Evolutionary conservation across 768 basidiomycete species (phyloP).

Genomic region (Lactarius sp.): DNA sequence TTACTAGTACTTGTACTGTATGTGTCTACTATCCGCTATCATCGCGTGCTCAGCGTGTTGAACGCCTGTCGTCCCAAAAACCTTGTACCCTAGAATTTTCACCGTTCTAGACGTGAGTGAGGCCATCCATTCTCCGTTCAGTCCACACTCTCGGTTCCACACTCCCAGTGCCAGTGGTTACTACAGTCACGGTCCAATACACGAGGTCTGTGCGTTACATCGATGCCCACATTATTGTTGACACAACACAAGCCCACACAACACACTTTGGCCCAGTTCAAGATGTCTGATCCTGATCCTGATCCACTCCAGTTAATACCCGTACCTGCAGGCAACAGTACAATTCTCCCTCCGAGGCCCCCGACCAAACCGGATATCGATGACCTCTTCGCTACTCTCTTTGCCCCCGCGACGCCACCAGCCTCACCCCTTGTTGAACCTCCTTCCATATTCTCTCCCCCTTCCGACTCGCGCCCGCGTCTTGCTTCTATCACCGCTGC

Average conservation of each 20-base stretch:
- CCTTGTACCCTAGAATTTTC: conserved; percentile 14
- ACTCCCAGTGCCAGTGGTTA: too few relatives aligned
- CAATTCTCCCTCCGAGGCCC: background rate
- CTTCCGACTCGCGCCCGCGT: background rate
- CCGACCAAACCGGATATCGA: conserved; percentile 27
- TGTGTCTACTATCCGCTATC: conserved; percentile 17
- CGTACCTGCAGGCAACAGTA: conserved; percentile 22
- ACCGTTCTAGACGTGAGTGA: conserved; percentile 6
- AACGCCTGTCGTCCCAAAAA: background rate
- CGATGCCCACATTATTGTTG: conserved; percentile 13
- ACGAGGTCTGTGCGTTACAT: background rate
- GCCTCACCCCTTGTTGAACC: conserved; percentile 29
- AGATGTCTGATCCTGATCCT: conserved; percentile 3
- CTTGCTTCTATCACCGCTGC: conserved; percentile 18
- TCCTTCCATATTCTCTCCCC: conserved; percentile 3
- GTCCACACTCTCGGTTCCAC: too few relatives aligned
- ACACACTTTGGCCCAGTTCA: too few relatives aligned
- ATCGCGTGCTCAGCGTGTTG: conserved; percentile 21
- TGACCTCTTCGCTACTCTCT: conserved; percentile 35
- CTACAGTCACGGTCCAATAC: too few relatives aligned
- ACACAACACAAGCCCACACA: conserved; percentile 4
- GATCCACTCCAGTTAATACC: conserved; percentile 25
- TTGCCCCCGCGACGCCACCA: conserved; percentile 34
- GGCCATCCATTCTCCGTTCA: background rate
- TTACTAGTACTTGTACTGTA: background rate